Evolutionary conservation across 192 early-diverging fungal genomes (phyloP), one percentile per base, ranked within the genome.

Genomic region (Dissophora globulifera): DNA sequence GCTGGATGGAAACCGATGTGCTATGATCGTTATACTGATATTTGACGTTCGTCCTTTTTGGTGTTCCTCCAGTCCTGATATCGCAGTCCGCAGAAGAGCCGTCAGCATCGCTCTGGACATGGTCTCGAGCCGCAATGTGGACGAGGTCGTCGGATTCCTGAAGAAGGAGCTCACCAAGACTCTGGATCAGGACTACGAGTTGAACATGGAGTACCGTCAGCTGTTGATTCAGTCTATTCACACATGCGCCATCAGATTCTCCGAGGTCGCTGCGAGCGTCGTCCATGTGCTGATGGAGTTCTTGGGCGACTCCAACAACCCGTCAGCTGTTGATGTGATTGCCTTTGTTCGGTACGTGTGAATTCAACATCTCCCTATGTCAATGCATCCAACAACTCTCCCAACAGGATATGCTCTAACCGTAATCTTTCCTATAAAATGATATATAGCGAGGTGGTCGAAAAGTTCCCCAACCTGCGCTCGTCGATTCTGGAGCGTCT

Each of bases 151-250:
- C 31, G 68, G 83, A 27, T 90, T 97, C 75, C 85, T 99, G 56
- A 98, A 97, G 83, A 97, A 98, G 83, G 98, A 99, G 70, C 88
- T 99, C 23, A 78, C 91, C 53, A 96, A 95, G 79, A 96, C 98
- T 10, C 88, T 93, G 40, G 94, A 94, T 71, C 88, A 93, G 70
- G 92, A 94, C 32, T 94, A 92, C 65, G 94, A 98, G 50, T 69
- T 93, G 91, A 93, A 93, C 69, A 87, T 88, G 33, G 96, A 98
- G 67, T 99, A 98, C 79, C 87, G 95, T 23, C 93, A 97, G 79
- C 82, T 98, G 54, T 83, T 99, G 50, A 98, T 99, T 67, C 95
- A 96, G 78, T 90, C 98, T 17, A 96, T 99, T 74, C 96, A 99
- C 80, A 64, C 86, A 2, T 98, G 95, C 81, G 98, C 98, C 19